phyloP scores from a whole-genome alignment of 441 rosid species.

The Kokia cookei region DNA sequence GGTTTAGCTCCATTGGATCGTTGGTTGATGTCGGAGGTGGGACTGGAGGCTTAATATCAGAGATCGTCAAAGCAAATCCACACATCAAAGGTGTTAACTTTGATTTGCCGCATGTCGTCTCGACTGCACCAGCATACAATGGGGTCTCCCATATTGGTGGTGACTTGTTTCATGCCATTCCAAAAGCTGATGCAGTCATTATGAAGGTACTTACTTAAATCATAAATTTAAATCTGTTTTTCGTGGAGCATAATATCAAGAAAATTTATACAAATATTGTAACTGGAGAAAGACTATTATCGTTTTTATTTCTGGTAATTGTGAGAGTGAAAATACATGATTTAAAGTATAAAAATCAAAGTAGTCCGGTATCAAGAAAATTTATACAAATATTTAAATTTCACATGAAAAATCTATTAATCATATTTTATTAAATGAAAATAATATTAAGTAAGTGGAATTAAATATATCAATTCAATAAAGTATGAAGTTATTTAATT shows the following conservation, averaged over 20 bases:
- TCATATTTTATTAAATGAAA: no score
- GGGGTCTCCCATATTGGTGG: conserved; percentile 39
- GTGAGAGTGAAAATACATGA: background rate
- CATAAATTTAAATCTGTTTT: no score
- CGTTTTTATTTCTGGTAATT: no score
- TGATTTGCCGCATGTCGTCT: conserved; percentile 29
- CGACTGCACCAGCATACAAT: conserved; percentile 11
- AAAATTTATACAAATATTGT: background rate
- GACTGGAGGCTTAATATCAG: conserved; percentile 11
- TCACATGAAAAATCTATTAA: no score
- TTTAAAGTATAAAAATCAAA: no score
- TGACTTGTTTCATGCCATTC: conserved; percentile 34
- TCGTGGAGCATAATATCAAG: background rate
- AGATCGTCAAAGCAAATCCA: conserved; percentile 30
- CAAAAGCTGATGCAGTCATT: conserved; percentile 31
- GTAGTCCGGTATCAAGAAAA: background rate
- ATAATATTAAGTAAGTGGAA: no score
- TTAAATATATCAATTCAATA: no score
- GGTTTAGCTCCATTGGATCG: conserved; percentile 13
- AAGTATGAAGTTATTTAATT: no score
- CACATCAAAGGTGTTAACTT: conserved; percentile 33
- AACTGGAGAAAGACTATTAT: background rate
- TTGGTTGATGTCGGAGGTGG: conserved; percentile 52
- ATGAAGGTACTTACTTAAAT: no score
- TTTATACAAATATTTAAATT: no score